A percentile compares a stretch with the other conserved stretches of the same genome.
Conservation (phyloP, 169 alveolate species). For the Cardiosporidium cionae region DNA sequence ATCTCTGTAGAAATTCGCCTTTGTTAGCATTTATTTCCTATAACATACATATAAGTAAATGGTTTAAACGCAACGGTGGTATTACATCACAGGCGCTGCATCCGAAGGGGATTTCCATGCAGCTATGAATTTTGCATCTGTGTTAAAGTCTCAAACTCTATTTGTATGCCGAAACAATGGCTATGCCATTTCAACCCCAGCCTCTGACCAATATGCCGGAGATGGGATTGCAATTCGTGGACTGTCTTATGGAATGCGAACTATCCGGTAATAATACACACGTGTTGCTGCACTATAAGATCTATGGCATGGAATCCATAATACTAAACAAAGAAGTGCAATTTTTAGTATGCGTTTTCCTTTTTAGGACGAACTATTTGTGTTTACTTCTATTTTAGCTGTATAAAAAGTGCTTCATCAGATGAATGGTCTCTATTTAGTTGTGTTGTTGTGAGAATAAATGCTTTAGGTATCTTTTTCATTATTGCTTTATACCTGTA, state of each 20-base stretch:
- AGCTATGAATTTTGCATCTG: slow-evolving; percentile 89
- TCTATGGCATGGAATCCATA: too few species aligned
- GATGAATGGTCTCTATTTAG: too few species aligned
- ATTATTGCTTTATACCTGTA: too few species aligned
- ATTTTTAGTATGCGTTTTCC: too few species aligned
- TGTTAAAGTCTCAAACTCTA: slow-evolving; percentile 77
- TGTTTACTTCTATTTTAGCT: too few species aligned
- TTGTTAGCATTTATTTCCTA: not conserved
- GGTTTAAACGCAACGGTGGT: not conserved
- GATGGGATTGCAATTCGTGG: slow-evolving; percentile 92
- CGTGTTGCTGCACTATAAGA: too few species aligned
- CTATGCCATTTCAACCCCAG: slow-evolving; percentile 65
- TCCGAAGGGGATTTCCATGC: slow-evolving; percentile 95
- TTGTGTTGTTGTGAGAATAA: too few species aligned
- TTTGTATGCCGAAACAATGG: slow-evolving; percentile 86
- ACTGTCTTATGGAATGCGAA: slow-evolving; percentile 81
- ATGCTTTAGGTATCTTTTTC: too few species aligned
- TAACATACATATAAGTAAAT: not conserved
- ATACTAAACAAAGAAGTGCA: too few species aligned
- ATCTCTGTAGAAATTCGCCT: not conserved
- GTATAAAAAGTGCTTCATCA: too few species aligned
- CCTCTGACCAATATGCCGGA: slow-evolving; percentile 84
- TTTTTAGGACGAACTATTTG: too few species aligned
- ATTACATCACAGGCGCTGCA: slow-evolving; percentile 75
- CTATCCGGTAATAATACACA: slow-evolving; percentile 18